Base-by-base conservation (phyloP, 2,329 filamentous ascomycete species). In the Sporothrix inflata region DNA sequence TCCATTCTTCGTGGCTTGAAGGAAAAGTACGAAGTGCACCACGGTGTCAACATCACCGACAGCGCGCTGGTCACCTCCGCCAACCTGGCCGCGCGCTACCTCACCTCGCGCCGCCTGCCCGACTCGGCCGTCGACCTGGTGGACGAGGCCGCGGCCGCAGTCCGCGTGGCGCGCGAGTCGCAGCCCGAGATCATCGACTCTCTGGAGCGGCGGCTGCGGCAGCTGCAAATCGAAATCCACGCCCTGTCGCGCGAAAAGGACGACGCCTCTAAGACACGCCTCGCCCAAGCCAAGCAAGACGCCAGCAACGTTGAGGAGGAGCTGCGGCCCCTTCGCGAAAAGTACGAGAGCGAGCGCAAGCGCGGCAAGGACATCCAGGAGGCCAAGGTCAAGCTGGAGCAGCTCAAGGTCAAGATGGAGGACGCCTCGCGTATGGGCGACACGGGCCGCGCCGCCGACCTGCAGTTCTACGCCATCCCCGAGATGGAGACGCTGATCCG, bases 1-100 rank as follows among this genome's bases (percentile, higher is more conserved):
- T 99, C 96, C 27, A 99, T 99, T 78, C 90, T 99, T n/a, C 93
- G 96, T 86, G 96, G 96, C 79, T 85, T 99, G 75, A 99, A 98
- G 85, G 95, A 98, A 81, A 94, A 94, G 80, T 99, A 98, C 83
- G 96, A 99, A 83, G 93, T 97, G 67, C 96, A 99, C 82, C 96
- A 99, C 81, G 94, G 95, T 86, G 96, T 99, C 78, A 98, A 91
- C 76, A 99, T 99, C 76, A 90, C 95, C 57, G 96, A 99, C 79
- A 94, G 91, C 78, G 96, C 96, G 75, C 92, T 99, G 74, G 95
- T 99, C 19, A 88, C 94, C 67, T 89, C 96, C 5, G 93, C 96
- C n/a, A 97, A 90, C 71, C 88, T 99, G 69, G 96, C 96, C 16
- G 93, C 95, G 65, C 91, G 96, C 72, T 99, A 99, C 78, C 90